Percentiles rank a stretch among this genome's conserved stretches.
Conservation (phyloP, 768 basidiomycete species). For the Amanita inopinata region DNA sequence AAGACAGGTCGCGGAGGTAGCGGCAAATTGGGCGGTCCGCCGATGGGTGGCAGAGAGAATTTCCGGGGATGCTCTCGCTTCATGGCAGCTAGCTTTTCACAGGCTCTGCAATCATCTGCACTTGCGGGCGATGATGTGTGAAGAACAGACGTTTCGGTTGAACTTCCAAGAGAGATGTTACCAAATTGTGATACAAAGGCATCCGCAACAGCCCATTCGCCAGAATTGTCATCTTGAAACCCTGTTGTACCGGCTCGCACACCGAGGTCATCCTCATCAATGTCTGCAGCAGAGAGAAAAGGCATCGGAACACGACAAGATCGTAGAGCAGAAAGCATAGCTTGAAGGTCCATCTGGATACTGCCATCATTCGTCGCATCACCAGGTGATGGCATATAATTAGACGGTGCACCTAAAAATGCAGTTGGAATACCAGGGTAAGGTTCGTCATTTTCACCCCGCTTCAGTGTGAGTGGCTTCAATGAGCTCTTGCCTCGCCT, state of each 20-base stretch:
- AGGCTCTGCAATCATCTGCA: no score
- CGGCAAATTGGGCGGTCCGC: neutral
- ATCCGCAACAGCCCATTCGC: conserved; percentile 5
- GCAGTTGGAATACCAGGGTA: conserved; percentile 10
- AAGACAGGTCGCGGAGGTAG: neutral
- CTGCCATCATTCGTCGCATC: neutral
- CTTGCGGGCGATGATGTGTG: neutral
- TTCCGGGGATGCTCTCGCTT: no score
- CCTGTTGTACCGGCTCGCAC: neutral
- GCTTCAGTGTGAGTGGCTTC: conserved; percentile 1
- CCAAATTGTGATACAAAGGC: conserved; percentile 7
- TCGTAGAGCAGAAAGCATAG: conserved; percentile 6
- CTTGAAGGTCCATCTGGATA: conserved; percentile 4
- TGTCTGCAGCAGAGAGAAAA: neutral
- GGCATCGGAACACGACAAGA: conserved; percentile 4
- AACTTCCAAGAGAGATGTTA: conserved; percentile 7
- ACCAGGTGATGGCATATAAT: neutral
- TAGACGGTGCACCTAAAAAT: conserved; percentile 1
- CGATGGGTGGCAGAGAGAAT: neutral
- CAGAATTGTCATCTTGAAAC: conserved; percentile 1
- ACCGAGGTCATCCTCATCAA: neutral
- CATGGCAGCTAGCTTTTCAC: no score
- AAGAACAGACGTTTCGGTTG: neutral
- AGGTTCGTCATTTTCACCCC: neutral
- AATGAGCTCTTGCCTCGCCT: conserved; percentile 5